Base-by-base conservation (phyloP, 371 early-diverging fungal species). In the Mucor sp. region DNA sequence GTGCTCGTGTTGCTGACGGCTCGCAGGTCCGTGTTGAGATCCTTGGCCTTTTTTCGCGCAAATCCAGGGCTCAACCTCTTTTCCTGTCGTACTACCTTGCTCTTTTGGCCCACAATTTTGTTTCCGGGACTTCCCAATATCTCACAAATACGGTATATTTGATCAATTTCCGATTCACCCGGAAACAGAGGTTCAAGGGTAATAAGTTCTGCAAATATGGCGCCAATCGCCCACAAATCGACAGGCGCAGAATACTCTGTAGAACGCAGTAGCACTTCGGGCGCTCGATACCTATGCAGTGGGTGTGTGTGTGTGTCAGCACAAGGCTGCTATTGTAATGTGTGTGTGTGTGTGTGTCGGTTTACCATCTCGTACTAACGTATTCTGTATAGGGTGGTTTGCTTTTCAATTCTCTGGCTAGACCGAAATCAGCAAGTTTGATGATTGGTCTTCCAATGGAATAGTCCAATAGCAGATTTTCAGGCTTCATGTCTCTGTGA, bases 191-290 rank as follows among this genome's bases (percentile, higher is more conserved):
- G 98, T 3, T 85, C 84, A 8, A 93, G 78, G 4, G 87, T 90
- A 56, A 93, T 88, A 15, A 99, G 78, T 80, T 99, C 99, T 15
- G 95, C 93, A 37, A 96, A 83, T 14, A 99, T 98, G 5, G 94
- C 84, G 2, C 99, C 99, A 0, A 97, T 83, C 2, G 99, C 98
- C 99, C 99, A 99, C 27, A 99, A 84, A 78, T 99, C 99, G 27
- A 99, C 94, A 5, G 99, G 95, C 25, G 90, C 94, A n/a, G 94
- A 90, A 68, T 99, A 99, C 43, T 80, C 81, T 2, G 92, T 89
- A 14, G 90, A 91, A 25, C 95, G 90, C 37, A 98, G 82, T 21
- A 99, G 75, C 4, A 99, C 92, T 80, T 99, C 99, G 30, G 99
- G 99, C 3, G 99, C 96, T 39, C 99, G 91, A 80, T 99, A 99